Base-by-base conservation (phyloP, 306 rosid genomes). In the Coriaria nepalensis region DNA sequence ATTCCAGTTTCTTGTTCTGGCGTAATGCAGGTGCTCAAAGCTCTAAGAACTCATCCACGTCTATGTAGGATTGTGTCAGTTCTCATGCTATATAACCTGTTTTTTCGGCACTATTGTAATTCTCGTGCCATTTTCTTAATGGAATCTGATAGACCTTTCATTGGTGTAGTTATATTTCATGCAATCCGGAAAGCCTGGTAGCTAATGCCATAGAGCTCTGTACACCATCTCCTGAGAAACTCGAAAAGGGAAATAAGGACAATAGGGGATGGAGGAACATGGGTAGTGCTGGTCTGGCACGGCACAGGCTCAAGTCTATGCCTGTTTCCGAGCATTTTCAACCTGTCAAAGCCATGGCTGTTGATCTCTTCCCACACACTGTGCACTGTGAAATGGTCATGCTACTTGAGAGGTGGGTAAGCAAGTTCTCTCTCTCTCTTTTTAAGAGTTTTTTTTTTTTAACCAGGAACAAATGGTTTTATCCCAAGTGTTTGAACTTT, bases 201-300 rank as follows among this genome's bases (percentile, higher is more conserved):
- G 95, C 98, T 53, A 90, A 90, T 73, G 87, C 98, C 10, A 85
- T 90, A 13, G 95, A 90, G 67, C 94, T 90, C 41, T 90, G 95
- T 63, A 79, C 95, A 1, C 98, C 98, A 12, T 85, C 98, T 33
- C 73, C 87, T 9, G 52, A 37, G 53, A 72, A 69, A 64, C 51
- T 57, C 7, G 85, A 82, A 60, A 82, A 79, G 62, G 90, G 83
- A 55, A 73, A 77, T 45, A 79, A 75, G 79, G 77, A 79, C 78
- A 79, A 84, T 73, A 66, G 95, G 53, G 94, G 83, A 50, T 90
- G 95, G 95, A 90, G 98, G 60, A 77, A 72, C 70, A 79, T 73
- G 94, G 81, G 95, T 64, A 74, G 78, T 47, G 80, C 94, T 42
- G 73, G 95, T 62, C 77, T 90, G 36, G 98, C 98, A 45, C 73